These are phyloP conservation scores for Lasiosphaeria ovina DNA, from an alignment of 495 filamentous ascomycete species.

Conservation along the genomic window DNA sequence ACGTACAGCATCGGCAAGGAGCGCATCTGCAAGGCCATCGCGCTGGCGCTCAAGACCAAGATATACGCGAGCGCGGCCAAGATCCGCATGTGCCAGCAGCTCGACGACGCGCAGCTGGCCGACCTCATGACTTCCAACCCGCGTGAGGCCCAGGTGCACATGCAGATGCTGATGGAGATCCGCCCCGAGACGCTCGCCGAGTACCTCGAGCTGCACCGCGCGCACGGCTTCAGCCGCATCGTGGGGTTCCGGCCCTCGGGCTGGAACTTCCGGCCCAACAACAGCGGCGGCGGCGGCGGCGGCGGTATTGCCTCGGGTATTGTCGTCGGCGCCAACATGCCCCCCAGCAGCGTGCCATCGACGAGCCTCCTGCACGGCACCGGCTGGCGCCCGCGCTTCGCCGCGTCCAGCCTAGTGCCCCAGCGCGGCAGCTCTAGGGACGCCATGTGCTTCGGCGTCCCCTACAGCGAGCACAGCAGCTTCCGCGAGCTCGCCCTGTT, in stretches of 20 bases:
- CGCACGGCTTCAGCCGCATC: conserved; percentile 70
- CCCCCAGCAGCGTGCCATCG: conserved; percentile 36
- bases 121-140: conserved; percentile 76
- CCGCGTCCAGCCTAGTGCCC: conserved; percentile 62
- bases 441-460: conserved; percentile 83
- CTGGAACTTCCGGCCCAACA: conserved; percentile 76
- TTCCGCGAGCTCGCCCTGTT: conserved; percentile 95
- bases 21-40: conserved; percentile 89
- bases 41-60: conserved; percentile 78
- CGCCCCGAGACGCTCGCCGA: conserved; percentile 81
- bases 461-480: conserved; percentile 91
- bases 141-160: conserved; percentile 87
- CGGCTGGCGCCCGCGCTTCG: conserved; percentile 71
- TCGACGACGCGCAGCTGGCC: conserved; percentile 82
- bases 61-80: conserved; percentile 86
- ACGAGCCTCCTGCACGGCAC: conserved; percentile 66
- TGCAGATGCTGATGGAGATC: conserved; percentile 93
- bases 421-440: conserved; percentile 75
- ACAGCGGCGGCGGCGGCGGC: neutral
- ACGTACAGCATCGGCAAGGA: conserved; percentile 99
- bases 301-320: neutral
- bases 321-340: conserved; percentile 29
- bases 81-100: conserved; percentile 73
- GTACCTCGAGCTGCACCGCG: conserved; percentile 74
- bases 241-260: conserved; percentile 92